Conservation (phyloP, 139 green algal genomes). For the Chlorella vulgaris region DNA sequence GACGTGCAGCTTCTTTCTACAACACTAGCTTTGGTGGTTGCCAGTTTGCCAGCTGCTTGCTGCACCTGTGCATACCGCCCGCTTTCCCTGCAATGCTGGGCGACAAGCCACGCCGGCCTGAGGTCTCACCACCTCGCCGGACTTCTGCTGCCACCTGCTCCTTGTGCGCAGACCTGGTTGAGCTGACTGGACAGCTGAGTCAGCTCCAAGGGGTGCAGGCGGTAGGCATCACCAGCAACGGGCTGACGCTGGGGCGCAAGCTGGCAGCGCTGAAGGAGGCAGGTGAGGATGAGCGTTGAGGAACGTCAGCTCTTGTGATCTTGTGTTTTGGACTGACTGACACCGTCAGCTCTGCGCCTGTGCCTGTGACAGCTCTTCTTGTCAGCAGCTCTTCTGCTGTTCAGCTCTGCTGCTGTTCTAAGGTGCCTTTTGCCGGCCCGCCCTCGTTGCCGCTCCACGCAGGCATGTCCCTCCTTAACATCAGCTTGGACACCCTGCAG, state of each 20-base stretch:
- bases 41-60: too few species aligned
- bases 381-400: too few species aligned
- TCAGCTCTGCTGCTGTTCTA: not conserved
- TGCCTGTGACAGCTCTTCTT: too few species aligned
- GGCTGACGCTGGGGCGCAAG: constrained; percentile 79
- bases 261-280: constrained; percentile 61
- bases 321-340: too few species aligned
- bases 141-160: not conserved
- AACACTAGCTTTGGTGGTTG: too few species aligned
- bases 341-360: too few species aligned
- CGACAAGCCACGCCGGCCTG: too few species aligned
- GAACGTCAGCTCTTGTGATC: too few species aligned
- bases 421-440: not conserved
- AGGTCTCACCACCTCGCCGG: too few species aligned
- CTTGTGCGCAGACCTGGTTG: constrained; percentile 73
- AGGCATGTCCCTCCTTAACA: constrained; percentile 85
- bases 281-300: not conserved
- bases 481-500: constrained; percentile 93
- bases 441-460: not conserved
- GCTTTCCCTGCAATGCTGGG: too few species aligned
- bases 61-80: too few species aligned
- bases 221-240: constrained; percentile 95
- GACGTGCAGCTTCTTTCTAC: too few species aligned
- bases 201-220: constrained; percentile 68
- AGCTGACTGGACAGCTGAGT: constrained; percentile 65